Evolutionary conservation across 345 rosid species (phyloP), one percentile per base, ranked within the genome.

Genomic region (Boechera divaricarpa): DNA sequence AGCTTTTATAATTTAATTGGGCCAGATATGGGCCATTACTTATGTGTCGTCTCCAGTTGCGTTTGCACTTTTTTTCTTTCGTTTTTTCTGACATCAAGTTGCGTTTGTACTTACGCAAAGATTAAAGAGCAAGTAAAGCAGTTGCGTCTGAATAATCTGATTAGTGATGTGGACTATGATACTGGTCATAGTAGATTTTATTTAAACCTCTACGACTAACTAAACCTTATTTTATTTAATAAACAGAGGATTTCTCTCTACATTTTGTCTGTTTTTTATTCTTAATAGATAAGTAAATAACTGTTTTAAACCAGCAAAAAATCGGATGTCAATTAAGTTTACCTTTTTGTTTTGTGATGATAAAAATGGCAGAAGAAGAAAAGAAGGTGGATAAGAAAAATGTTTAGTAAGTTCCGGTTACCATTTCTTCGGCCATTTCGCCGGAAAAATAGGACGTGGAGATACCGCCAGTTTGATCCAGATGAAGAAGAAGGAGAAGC

Each of bases 401-500:
- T 78, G 53, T 59, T 67, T 51, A 33, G 70, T 16, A 72, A 73
- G 65, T 60, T 78, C 74, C 64, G 70, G 21, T 35, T 72, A 59
- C 69, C 59, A 13, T 59, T 71, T 48, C 42, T 57, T 10, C 53
- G 71, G 33, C 33, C 51, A 16, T 78, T 73, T 53, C 52, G 70
- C 10, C 60, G 78, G 45, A 67, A 66, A 73, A 67, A 12, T 18
- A 61, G 64, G 15, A 29, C 45, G 13, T 67, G 78, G 74, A 73
- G 36, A 52, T 73, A 78, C 59, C 3, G 70, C 10, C 64, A 61
- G 9, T 52, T 78, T 35, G 74, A 26, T 72, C 74, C 74, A 52
- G 78, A 73, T 51, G 70, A 64, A 49, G 81, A 72, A 66, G 77
- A 78, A 54, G 69, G 47, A 42, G 62, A 78, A 42, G 9, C 58